phyloP scores from a whole-genome alignment of 345 rosid genomes.

The Geranium rotundifolium region DNA sequence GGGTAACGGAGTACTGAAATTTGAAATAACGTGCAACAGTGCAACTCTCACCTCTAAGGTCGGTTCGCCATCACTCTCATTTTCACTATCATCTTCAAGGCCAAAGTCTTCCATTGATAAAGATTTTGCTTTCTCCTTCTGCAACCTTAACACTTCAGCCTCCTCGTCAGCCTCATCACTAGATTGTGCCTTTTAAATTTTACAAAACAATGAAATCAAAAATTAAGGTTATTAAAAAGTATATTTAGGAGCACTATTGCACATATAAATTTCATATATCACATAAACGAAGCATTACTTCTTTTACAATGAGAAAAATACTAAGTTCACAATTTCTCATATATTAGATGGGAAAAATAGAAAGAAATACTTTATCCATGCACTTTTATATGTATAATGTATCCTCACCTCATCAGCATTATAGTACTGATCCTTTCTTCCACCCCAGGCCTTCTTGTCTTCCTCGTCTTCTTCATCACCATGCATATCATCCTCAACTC shows the following conservation, averaged over 20 bases:
- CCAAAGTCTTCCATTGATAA: conserved; percentile 67
- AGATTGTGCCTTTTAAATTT: conserved; percentile 40
- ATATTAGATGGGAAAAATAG: background rate
- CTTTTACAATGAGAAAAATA: background rate
- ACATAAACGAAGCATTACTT: background rate
- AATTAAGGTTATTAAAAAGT: background rate
- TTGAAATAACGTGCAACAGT: background rate
- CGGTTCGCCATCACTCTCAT: conserved; percentile 44
- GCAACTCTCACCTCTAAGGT: conserved; percentile 53
- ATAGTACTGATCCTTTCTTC: conserved; percentile 27
- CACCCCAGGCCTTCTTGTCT: conserved; percentile 41
- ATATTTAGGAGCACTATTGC: background rate
- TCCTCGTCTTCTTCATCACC: conserved; percentile 46
- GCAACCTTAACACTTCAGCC: conserved; percentile 42
- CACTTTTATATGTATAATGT: background rate
- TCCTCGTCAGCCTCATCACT: conserved; percentile 88
- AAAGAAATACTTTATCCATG: background rate
- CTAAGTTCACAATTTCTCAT: background rate
- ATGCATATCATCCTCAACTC: conserved; percentile 56
- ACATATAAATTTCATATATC: background rate
- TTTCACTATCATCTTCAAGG: conserved; percentile 41
- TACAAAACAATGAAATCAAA: conserved; percentile 3
- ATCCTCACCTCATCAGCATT: conserved; percentile 51
- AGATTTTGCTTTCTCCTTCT: conserved; percentile 29
- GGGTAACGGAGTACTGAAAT: conserved; percentile 9